Evolutionary conservation across 345 rosid species (phyloP), one percentile per base, ranked within the genome.

Genomic region (Salix exigua): DNA sequence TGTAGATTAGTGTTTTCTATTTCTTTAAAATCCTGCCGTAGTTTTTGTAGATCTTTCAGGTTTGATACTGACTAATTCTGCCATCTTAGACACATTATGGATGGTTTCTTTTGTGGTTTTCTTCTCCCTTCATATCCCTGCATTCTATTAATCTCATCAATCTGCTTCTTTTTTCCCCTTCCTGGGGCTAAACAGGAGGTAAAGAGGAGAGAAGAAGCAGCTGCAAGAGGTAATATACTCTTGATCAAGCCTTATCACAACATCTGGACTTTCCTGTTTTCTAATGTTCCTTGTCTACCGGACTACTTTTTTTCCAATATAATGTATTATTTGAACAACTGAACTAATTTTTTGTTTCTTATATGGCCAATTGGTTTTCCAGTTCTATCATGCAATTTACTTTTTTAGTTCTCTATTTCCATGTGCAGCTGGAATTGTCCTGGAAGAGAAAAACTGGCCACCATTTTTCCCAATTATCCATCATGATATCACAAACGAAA

Each of bases 391-490:
- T 28, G 51, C 31, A 30, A 46, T 61, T 67, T n/a, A 66, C 38
- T 7, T 16, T 18, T 79, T 21, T 28, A 55, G 30, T 66, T n/a
- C 42, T 75, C 68, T 61, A 18, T 76, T 66, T 46, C 61, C 66
- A 62, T 70, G 19, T 75, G 55, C 81, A 82, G 84, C 84, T 66
- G 84, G 84, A 65, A 71, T 82, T 74, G 76, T 71, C 9, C 66
- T 82, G 42, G 84, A 82, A 76, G 81, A 78, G 76, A 82, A 82
- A 74, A 82, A 82, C 37, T 82, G 84, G 84, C 84, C 84, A 6
- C 74, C 81, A n/a, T 82, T 82, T 50, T 82, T 82, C 42, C 84
- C 84, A 21, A 78, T 82, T 60, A 78, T 82, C 77, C 84, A 82
- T 48, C 84, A 82, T 60, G 84, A 82, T 35, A 78, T 82, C 35